A percentile compares a stretch with the other conserved stretches of the same genome.
Conservation (phyloP, 768 basidiomycete species). For the Astraeus odoratus region DNA sequence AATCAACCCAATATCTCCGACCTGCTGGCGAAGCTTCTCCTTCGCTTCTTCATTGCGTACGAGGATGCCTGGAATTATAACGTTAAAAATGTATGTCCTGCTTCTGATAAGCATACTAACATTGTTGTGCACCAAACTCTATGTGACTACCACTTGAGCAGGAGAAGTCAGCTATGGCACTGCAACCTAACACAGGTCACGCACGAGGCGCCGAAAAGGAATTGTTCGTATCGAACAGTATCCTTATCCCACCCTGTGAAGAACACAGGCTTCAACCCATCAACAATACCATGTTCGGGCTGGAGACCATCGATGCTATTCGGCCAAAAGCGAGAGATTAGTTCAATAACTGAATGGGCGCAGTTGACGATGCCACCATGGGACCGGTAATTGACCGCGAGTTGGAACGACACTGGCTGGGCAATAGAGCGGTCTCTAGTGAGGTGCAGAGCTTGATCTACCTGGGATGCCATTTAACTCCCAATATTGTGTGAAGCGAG, state of each 20-base stretch:
- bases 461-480: slow-evolving; percentile 10
- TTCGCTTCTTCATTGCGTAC: slow-evolving; percentile 55
- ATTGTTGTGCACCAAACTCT: slow-evolving; percentile 62
- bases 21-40: slow-evolving; percentile 38
- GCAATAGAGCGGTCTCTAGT: slow-evolving; percentile 9
- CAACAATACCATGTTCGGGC: slow-evolving; percentile 48
- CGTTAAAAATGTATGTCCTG: neutral
- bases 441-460: slow-evolving; percentile 9
- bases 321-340: slow-evolving; percentile 58
- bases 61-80: slow-evolving; percentile 45
- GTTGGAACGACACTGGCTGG: slow-evolving; percentile 42
- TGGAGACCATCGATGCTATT: slow-evolving; percentile 53
- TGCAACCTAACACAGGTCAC: slow-evolving; percentile 1
- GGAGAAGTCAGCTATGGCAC: slow-evolving; percentile 8
- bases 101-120: slow-evolving; percentile 26
- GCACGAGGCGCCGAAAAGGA: slow-evolving; percentile 47
- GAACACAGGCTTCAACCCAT: slow-evolving; percentile 53
- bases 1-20: slow-evolving; percentile 54
- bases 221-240: slow-evolving; percentile 44
- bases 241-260: slow-evolving; percentile 42
- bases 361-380: slow-evolving; percentile 71
- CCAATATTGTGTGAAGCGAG: neutral
- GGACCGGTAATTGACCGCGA: slow-evolving; percentile 61
- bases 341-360: slow-evolving; percentile 56
- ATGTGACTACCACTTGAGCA: slow-evolving; percentile 38